Base-by-base conservation (phyloP, 1,284 basidiomycete genomes). In the Mycena sp. region DNA sequence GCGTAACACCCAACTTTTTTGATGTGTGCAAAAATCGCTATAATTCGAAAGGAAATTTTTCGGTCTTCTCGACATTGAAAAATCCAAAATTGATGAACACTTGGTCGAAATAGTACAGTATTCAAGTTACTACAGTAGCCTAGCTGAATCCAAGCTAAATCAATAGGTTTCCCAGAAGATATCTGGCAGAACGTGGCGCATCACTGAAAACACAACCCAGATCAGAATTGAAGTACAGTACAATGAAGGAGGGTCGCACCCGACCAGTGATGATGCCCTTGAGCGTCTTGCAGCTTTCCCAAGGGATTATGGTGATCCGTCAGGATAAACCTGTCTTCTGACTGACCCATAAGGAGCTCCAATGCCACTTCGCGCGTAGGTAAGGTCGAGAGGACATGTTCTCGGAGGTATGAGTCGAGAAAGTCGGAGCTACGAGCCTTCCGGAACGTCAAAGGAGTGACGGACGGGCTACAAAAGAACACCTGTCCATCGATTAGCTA, bases 191-290 rank as follows among this genome's bases (percentile, higher is more conserved):
- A 89, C 83, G 23, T 83, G 72, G 46, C 86, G 81, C 87, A 90
- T 90, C 45, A 88, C 85, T 87, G 61, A 4, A 53, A n/a, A n/a
- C n/a, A 45, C 17, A 14, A 28, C 21, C 32, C 2, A 55, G 21
- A 50, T 64, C 45, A 66, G 23, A 23, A 41, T 28, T 19, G 41
- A 58, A 69, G 38, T 21, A 58, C 45, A 21, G 37, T 3, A 41
- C 60, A 62, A 43, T 21, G 29, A 52, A 54, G 32, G 14, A 32
- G 51, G 6, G 14, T 81, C 89, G 71, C 72, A 93, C 92, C 76
- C 69, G 85, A 85, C 94, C 94, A 96, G 68, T 94, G 94, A 51
- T 87, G 83, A 46, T 86, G 67, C 1, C 86, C 87, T 67, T 86
- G 85, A 44, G 79, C 78, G 51, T 82, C 77, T 73, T 92, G 90